These are phyloP conservation scores for Cicer arietinum DNA, from an alignment of 306 rosid genomes.

Conservation along the genomic window DNA sequence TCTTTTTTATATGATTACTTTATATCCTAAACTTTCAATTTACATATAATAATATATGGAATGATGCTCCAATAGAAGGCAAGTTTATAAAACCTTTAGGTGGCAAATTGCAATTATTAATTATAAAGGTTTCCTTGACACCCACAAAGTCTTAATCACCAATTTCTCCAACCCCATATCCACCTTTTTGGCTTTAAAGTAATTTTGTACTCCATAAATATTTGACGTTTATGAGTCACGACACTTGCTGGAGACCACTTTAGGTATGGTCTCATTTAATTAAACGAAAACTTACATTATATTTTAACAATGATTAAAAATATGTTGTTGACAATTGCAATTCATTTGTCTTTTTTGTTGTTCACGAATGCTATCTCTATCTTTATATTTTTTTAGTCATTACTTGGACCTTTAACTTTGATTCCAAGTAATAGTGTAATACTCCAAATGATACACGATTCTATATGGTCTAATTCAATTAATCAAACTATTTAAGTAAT, in stretches of 20 bases:
- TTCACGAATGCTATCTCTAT: background rate
- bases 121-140: background rate
- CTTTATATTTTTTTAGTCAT: conserved; percentile 21
- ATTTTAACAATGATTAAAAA: conserved; percentile 7
- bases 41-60: background rate
- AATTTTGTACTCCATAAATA: background rate
- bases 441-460: conserved; percentile 7
- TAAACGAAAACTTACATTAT: background rate
- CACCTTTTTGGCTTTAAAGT: conserved; percentile 5
- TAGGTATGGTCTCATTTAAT: conserved; percentile 1
- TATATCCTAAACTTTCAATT: background rate
- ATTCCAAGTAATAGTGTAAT: conserved; percentile 5
- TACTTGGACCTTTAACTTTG: conserved; percentile 33
- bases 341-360: background rate
- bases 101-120: background rate
- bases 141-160: background rate
- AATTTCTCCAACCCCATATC: background rate
- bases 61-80: background rate
- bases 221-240: background rate
- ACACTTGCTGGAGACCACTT: background rate
- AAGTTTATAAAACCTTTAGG: background rate
- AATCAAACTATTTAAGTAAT: conserved; percentile 12
- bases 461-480: conserved; percentile 11
- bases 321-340: conserved; percentile 23
- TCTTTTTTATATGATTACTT: background rate